Evolutionary conservation across 2,329 filamentous ascomycete genomes (phyloP).

Genomic region (Talaromyces sp.): DNA sequence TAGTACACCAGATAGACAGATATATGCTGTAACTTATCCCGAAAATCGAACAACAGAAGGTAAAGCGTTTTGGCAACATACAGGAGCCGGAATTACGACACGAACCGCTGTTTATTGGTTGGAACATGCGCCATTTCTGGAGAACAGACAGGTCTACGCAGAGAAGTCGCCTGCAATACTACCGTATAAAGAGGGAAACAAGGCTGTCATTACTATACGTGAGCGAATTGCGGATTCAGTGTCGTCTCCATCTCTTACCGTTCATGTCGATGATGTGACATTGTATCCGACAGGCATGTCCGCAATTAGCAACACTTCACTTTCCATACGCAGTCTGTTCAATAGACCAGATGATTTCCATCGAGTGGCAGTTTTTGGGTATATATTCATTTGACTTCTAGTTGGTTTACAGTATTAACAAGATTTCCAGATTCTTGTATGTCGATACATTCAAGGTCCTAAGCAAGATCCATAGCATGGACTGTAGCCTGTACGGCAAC

Average conservation of each 20-base stretch:
- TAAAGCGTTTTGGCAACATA: conserved; percentile 14
- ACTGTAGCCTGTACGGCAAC: conserved; percentile 15
- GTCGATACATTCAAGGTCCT: conserved; percentile 15
- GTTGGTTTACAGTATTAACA: not conserved
- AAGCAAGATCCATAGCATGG: conserved; percentile 9
- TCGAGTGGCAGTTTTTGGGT: conserved; percentile 12
- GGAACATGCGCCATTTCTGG: conserved; percentile 10
- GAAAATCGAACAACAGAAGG: not conserved
- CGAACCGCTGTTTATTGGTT: conserved; percentile 13
- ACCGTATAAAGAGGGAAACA: not conserved
- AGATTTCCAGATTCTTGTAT: conserved; percentile 5
- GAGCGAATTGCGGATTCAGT: conserved; percentile 1
- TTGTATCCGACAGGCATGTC: conserved; percentile 13
- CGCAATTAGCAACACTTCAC: conserved; percentile 13
- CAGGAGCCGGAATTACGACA: conserved; percentile 1
- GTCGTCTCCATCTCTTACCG: not conserved
- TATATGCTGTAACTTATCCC: conserved; percentile 10
- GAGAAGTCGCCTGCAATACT: not conserved
- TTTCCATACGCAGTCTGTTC: conserved; percentile 6
- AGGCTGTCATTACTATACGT: not conserved
- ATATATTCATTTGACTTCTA: not conserved
- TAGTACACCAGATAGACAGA: not conserved
- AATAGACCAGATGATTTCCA: not conserved
- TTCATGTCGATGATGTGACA: not conserved
- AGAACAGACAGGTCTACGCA: not conserved